Percentiles rank a stretch among this genome's conserved stretches.
Evolutionary conservation across 2,329 filamentous ascomycete genomes (phyloP).

Genomic region (Metarhizium rileyi): DNA sequence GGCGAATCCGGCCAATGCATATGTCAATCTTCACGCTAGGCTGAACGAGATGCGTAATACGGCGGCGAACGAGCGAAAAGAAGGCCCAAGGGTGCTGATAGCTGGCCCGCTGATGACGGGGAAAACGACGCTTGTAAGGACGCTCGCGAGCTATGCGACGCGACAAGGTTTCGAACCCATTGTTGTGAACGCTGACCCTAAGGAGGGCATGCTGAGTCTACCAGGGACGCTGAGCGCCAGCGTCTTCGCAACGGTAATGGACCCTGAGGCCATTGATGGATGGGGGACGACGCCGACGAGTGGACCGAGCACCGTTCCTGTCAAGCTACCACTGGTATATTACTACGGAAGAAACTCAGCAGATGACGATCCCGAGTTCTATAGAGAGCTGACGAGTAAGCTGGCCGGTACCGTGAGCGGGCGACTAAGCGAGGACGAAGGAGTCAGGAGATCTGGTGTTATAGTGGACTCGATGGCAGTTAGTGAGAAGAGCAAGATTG

Average conservation of each 20-base stretch:
- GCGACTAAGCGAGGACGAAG: slow-evolving; percentile 65
- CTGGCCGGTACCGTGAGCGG: slow-evolving; percentile 71
- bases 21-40: slow-evolving; percentile 81
- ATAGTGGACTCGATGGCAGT: slow-evolving; percentile 77
- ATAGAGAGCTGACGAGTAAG: slow-evolving; percentile 62
- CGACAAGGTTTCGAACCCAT: slow-evolving; percentile 65
- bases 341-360: slow-evolving; percentile 69
- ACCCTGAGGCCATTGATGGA: slow-evolving; percentile 67
- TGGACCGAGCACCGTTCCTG: slow-evolving; percentile 76
- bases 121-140: slow-evolving; percentile 74
- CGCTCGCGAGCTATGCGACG: slow-evolving; percentile 69
- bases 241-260: slow-evolving; percentile 79
- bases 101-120: slow-evolving; percentile 70
- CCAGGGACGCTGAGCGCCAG: slow-evolving; percentile 78
- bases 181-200: slow-evolving; percentile 75
- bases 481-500: slow-evolving; percentile 53
- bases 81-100: slow-evolving; percentile 76
- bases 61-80: slow-evolving; percentile 34
- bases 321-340: slow-evolving; percentile 87
- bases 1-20: slow-evolving; percentile 71
- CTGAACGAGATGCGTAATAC: slow-evolving; percentile 63
- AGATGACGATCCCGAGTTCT: slow-evolving; percentile 63
- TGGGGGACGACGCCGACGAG: slow-evolving; percentile 89
- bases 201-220: slow-evolving; percentile 67
- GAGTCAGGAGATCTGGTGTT: slow-evolving; percentile 63